Base-by-base conservation (phyloP, 2,329 filamentous ascomycete species). In the Botrytis pseudocinerea region DNA sequence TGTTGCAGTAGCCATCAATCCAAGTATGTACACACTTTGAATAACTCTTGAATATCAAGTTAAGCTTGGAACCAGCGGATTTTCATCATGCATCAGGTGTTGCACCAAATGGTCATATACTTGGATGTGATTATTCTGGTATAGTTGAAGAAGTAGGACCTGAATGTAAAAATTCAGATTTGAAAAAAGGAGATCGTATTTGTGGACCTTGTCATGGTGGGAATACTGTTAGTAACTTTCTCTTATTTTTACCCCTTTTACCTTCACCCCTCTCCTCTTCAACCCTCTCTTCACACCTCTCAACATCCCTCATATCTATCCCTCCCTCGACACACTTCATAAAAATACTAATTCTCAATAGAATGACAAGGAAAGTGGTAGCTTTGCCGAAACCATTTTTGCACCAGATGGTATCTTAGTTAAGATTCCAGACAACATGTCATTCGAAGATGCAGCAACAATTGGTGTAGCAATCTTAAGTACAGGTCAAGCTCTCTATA, bases 381-480 rank as follows among this genome's bases (percentile, higher is more conserved):
- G 74, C 14, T 79, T 78, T 59, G 77, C 77, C 14, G 71, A 78
- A 25, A 77, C 76, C 44, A 71, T 78, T 51, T n/a, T 75, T 6
- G 70, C 76, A 3, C 83, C 83, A 76, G 83, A 80, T 0, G 82
- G 83, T 62, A 35, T 85, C 2, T 79, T 82, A 44, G 78, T 85
- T 61, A 82, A 82, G 68, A 82, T 85, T 25, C 86, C 86, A 0
- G 81, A 83, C 7, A 78, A 79, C 32, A 54, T 87, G 38, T 83
- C 78, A 63, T 82, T 85, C 73, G 83, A 84, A 72, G 82, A 87
- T 68, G 86, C 84, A 0, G 82, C 85, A 1, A 76, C 78, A 9
- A 54, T 78, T 5, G 63, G 70, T 20, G 57, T 59, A 32, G 77
- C 75, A 32, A 40, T 78, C 46, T 60, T 20, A 2, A 77, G 76